phyloP scores from a whole-genome alignment of 2,329 filamentous ascomycete species.

The Exophiala mesophila region DNA sequence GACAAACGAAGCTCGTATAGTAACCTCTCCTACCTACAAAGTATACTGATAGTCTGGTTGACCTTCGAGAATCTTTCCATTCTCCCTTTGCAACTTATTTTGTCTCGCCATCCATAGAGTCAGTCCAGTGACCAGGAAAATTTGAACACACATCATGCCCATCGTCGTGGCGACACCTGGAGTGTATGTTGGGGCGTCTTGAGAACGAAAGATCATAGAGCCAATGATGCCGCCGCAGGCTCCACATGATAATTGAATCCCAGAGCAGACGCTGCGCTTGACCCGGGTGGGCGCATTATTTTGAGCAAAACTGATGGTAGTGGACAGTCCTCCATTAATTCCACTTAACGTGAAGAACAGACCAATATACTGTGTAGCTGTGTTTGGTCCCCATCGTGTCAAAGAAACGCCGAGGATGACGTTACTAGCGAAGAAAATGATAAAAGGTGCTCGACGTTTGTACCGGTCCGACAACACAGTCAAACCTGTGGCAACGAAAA shows the following conservation, averaged over 20 bases:
- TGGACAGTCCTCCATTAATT: slow-evolving; percentile 27
- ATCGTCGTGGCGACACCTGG: slow-evolving; percentile 29
- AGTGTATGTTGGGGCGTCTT: slow-evolving; percentile 32
- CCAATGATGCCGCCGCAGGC: slow-evolving; percentile 74
- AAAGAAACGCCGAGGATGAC: no score
- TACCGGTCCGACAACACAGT: slow-evolving; percentile 3
- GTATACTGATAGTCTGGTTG: no score
- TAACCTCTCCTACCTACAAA: no score
- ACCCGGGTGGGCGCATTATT: slow-evolving; percentile 32
- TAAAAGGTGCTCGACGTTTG: no score
- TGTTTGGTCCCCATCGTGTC: no score
- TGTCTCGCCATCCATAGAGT: no score
- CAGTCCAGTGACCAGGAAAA: no score
- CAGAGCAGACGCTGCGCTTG: slow-evolving; percentile 51
- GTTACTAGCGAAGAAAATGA: no score
- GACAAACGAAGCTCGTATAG: no score
- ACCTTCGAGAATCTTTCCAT: no score
- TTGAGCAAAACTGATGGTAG: slow-evolving; percentile 30
- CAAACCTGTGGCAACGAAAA: slow-evolving; percentile 32
- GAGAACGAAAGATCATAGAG: slow-evolving; percentile 61
- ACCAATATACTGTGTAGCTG: slow-evolving; percentile 13
- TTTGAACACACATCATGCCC: no score
- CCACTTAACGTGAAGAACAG: slow-evolving; percentile 14
- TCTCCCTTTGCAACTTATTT: no score
- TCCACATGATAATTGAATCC: slow-evolving; percentile 42